Conservation (phyloP, 768 basidiomycete species). For the Hericium alpestre region DNA sequence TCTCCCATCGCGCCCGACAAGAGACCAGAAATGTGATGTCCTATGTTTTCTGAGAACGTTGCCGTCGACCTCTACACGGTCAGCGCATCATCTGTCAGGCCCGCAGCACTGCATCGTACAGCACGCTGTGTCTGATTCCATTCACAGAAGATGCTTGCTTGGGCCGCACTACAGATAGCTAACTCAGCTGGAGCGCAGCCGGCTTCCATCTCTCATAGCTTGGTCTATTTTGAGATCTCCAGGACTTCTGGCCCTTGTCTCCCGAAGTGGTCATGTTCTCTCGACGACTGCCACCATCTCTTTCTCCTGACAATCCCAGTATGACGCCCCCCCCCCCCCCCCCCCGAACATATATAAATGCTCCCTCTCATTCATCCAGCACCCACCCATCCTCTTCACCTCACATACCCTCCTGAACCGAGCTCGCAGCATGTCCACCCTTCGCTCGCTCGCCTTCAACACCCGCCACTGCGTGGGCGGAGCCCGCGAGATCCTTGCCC, state of each 20-base stretch:
- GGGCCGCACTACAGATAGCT: background rate
- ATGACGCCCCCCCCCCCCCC: too few species aligned
- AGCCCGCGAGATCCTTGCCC: conserved; percentile 38
- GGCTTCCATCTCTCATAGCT: background rate
- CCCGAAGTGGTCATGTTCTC: background rate
- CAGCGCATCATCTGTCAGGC: background rate
- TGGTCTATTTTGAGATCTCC: background rate
- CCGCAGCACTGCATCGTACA: background rate
- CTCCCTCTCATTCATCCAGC: background rate
- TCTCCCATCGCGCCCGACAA: background rate
- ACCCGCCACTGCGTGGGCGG: conserved; percentile 30
- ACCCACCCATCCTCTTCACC: background rate
- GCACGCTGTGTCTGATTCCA: background rate
- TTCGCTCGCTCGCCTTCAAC: conserved; percentile 34
- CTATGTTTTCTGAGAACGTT: background rate
- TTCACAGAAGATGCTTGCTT: background rate
- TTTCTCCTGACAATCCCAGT: background rate
- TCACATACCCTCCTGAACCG: background rate
- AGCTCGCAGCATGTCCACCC: conserved; percentile 25
- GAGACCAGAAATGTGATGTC: background rate
- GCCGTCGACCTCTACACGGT: too few species aligned
- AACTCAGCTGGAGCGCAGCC: background rate
- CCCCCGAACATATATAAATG: conserved; percentile 5
- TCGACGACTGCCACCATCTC: background rate
- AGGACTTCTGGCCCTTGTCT: background rate